A percentile compares a stretch with the other conserved stretches of the same genome.
Conservation (phyloP, 176 grass and related monocot genomes). For the Bromus sterilis region DNA sequence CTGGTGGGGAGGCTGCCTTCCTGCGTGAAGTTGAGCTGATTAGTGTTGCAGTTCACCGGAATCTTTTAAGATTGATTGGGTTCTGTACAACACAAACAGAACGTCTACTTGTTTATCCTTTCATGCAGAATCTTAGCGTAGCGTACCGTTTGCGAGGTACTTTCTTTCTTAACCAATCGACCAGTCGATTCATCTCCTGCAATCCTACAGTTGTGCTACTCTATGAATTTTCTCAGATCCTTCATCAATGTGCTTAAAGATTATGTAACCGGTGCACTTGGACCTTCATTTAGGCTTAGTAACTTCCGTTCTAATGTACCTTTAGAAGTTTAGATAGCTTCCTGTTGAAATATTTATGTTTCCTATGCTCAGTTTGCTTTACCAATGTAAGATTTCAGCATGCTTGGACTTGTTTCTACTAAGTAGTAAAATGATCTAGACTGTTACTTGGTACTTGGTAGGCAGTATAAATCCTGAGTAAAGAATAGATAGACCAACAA, state of each 20-base stretch:
- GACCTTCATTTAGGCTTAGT: not conserved
- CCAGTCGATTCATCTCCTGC: constrained; percentile 11
- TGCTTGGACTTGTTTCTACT: not conserved
- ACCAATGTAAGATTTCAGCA: not conserved
- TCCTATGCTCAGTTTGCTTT: not conserved
- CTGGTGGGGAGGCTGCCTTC: constrained; percentile 92
- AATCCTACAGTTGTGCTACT: not conserved
- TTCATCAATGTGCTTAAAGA: not conserved
- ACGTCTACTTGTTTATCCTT: constrained; percentile 92
- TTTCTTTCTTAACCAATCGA: constrained; percentile 5
- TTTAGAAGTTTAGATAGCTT: not conserved
- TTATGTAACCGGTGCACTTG: constrained; percentile 6
- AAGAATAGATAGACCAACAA: not conserved
- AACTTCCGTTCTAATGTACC: not conserved
- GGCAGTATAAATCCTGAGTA: not conserved
- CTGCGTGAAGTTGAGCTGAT: constrained; percentile 97
- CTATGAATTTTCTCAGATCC: not conserved
- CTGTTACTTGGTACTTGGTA: not conserved
- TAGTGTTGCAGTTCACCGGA: constrained; percentile 95
- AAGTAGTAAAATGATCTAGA: not conserved
- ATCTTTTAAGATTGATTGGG: constrained; percentile 91
- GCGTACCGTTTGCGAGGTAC: constrained; percentile 96
- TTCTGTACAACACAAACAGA: constrained; percentile 97
- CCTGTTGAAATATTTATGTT: not conserved
- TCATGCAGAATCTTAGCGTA: constrained; percentile 96